phyloP scores from a whole-genome alignment of 192 early-diverging fungal species.

The Piromyces finnis region DNA sequence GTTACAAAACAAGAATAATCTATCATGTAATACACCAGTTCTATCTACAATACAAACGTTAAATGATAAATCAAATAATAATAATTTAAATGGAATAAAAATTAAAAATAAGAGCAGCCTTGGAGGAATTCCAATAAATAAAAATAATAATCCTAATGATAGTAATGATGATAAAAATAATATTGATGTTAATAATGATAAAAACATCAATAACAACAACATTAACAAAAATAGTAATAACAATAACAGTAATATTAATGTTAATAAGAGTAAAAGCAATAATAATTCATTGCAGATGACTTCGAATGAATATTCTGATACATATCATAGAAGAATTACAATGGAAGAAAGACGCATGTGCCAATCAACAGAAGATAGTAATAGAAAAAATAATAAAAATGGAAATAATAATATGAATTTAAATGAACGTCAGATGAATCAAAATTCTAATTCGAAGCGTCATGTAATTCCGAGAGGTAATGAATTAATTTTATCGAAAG shows the following conservation, averaged over 20 bases:
- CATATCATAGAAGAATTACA: neutral
- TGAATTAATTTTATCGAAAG: neutral
- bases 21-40: neutral
- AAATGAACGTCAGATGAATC: neutral
- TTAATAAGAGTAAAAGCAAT: no score
- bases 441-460: neutral
- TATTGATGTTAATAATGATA: no score
- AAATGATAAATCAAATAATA: neutral
- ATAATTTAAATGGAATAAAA: neutral
- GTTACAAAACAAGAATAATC: neutral
- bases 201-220: no score
- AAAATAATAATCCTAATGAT: neutral
- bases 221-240: no score
- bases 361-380: neutral
- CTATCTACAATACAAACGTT: neutral
- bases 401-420: neutral
- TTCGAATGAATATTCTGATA: neutral
- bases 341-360: neutral
- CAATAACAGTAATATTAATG: no score
- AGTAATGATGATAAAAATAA: no score
- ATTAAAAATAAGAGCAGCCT: neutral
- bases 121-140: neutral
- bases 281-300: no score
- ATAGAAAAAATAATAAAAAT: neutral
- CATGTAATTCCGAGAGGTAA: neutral